Conservation (phyloP, 139 green algal genomes). For the Tetraselmis striata region DNA sequence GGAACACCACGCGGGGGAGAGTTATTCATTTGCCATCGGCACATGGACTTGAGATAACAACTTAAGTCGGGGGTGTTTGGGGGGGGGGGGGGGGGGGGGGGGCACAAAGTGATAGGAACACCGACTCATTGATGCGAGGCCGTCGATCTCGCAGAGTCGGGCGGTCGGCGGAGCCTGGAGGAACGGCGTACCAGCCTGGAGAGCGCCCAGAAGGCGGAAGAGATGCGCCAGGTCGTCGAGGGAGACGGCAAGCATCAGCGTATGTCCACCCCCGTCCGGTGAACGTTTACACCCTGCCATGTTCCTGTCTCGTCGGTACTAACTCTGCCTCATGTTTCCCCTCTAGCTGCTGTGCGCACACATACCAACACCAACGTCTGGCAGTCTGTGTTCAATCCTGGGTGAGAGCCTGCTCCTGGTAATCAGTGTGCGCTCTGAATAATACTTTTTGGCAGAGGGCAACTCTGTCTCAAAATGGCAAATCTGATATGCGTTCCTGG, state of each 20-base stretch:
- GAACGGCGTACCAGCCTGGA: neutral
- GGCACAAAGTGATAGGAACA: too few species aligned
- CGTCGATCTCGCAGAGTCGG: too few species aligned
- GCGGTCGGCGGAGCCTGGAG: neutral
- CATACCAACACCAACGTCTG: neutral
- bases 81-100: too few species aligned
- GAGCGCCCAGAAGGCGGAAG: neutral
- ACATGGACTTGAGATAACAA: too few species aligned
- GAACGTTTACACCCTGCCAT: neutral
- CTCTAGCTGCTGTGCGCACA: neutral
- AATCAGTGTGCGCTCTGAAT: too few species aligned
- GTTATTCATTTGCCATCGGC: too few species aligned
- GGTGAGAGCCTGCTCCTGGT: too few species aligned
- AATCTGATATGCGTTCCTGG: neutral
- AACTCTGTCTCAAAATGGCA: too few species aligned
- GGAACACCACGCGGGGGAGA: too few species aligned
- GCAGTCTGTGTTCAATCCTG: neutral
- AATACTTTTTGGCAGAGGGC: too few species aligned
- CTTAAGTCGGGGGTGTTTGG: too few species aligned
- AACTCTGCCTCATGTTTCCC: neutral
- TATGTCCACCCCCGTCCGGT: neutral
- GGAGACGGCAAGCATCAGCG: neutral
- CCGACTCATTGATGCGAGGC: too few species aligned
- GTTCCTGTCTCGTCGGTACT: neutral
- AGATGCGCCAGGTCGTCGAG: neutral